Evolutionary conservation across 2,329 filamentous ascomycete genomes (phyloP), one percentile per base, ranked within the genome.

Genomic region (Cercospora brassicicola): DNA sequence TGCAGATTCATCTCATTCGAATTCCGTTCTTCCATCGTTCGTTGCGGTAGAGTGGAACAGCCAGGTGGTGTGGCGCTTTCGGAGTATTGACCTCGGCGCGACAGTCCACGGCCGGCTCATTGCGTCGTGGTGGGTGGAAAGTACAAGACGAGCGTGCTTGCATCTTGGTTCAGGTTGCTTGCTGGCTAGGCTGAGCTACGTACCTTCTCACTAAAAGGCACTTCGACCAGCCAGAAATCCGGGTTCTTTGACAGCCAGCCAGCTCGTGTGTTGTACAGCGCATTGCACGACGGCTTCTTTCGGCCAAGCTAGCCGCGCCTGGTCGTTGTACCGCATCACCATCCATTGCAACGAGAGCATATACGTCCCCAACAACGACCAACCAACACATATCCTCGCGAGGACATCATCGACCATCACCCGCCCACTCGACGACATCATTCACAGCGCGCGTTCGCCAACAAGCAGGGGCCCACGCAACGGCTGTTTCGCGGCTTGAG

Each of bases 51-150:
- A 28, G 48, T 28, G 48, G 11, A 55, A 23, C 11, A 55, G 23
- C 20, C 42, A 13, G 48, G 48, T 55, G 23, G 45, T 28, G 48
- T 55, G 48, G 48, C 48, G 48, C 23, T 55, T 28, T 55, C 48
- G 48, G 48, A 55, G 48, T 55, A 55, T 55, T 55, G 48, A 55
- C 23, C 48, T 55, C 48, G 48, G 48, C 48, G 48, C 48, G 48
- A 13, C 48, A 15, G 11, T 26, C 48, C 10, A 28, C 48, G 20
- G 11, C 48, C 48, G 48, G 48, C 48, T 55, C 48, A 55, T 55
- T 55, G 48, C 48, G 48, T 55, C 18, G 45, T 23, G 48, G 23
- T 55, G 36, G 15, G 15, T n/a, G 23, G 48, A 28, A 55, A 28
- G 48, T 55, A 55, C 48, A 55, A 28, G 23, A 55, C 48, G 48